These are phyloP conservation scores for Chlorella variabilis DNA, from an alignment of 163 green algal species.

Conservation along the genomic window DNA sequence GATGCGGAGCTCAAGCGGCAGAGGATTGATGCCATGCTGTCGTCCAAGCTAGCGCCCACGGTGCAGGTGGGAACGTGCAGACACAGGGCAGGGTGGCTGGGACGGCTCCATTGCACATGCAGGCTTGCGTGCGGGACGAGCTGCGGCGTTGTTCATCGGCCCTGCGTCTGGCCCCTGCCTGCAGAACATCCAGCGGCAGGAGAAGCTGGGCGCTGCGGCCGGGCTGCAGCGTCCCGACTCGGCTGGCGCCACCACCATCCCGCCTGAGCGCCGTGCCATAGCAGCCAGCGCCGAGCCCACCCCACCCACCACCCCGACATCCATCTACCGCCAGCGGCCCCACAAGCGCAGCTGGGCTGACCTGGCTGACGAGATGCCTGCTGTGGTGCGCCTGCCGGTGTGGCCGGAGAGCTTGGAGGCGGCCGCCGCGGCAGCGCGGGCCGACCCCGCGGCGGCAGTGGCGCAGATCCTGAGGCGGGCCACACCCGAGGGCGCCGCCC, in stretches of 20 bases:
- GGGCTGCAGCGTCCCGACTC: not conserved
- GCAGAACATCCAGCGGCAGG: conserved; percentile 16
- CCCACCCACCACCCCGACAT: not conserved
- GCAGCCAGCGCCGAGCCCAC: not conserved
- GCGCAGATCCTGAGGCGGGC: conserved; percentile 7
- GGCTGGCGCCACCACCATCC: not conserved
- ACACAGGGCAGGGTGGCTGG: no score
- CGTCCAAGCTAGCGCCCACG: not conserved
- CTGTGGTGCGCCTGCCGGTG: conserved; percentile 18
- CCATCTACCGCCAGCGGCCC: conserved; percentile 4
- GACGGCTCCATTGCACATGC: no score
- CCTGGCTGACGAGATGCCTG: conserved; percentile 26
- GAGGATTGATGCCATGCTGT: conserved; percentile 26
- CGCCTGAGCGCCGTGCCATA: not conserved
- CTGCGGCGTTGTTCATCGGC: no score
- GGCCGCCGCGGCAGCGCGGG: conserved; percentile 10
- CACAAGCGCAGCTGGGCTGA: conserved; percentile 19
- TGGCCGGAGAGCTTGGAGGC: conserved; percentile 19
- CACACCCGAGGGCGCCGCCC: not conserved
- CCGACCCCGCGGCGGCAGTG: conserved; percentile 12
- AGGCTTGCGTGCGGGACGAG: no score
- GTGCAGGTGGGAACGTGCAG: not conserved
- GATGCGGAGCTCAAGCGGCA: not conserved
- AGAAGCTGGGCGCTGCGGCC: not conserved
- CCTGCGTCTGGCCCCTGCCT: no score